These are phyloP conservation scores for Prunus armeniaca DNA, from an alignment of 306 rosid species.

Conservation along the genomic window DNA sequence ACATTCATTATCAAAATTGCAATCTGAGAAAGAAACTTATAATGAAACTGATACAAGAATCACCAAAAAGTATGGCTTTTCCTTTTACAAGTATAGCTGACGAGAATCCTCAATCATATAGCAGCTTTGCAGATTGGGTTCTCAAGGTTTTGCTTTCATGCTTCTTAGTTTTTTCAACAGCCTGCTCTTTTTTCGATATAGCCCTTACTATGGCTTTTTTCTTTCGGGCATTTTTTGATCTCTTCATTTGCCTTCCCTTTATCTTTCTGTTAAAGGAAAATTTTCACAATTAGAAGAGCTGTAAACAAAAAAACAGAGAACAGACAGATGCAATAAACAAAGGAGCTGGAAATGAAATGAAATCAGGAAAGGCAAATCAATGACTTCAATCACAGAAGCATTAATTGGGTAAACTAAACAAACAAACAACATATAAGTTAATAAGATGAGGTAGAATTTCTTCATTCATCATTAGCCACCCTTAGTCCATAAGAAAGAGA, in stretches of 20 bases:
- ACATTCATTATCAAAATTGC: not conserved
- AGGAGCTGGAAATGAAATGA: not conserved
- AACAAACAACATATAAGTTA: not conserved
- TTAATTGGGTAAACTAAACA: no score
- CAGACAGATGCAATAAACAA: not conserved
- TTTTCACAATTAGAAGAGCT: constrained; percentile 11
- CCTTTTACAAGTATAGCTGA: not conserved
- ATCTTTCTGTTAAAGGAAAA: constrained; percentile 48
- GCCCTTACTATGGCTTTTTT: constrained; percentile 70
- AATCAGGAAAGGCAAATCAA: not conserved
- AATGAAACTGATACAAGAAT: not conserved
- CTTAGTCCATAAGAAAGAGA: not conserved
- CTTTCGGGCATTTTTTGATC: constrained; percentile 69
- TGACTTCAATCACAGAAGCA: not conserved
- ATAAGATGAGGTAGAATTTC: not conserved
- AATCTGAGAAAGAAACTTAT: not conserved
- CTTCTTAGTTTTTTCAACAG: constrained; percentile 52
- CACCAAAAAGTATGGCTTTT: not conserved
- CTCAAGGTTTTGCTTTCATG: constrained; percentile 58
- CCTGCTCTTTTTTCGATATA: constrained; percentile 51
- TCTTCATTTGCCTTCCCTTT: constrained; percentile 84
- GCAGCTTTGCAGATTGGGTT: constrained; percentile 69
- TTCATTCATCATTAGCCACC: not conserved
- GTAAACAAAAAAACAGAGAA: not conserved
- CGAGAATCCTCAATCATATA: constrained; percentile 51